These are phyloP conservation scores for Neofusicoccum parvum DNA, from an alignment of 2,329 filamentous ascomycete species.

Conservation along the genomic window DNA sequence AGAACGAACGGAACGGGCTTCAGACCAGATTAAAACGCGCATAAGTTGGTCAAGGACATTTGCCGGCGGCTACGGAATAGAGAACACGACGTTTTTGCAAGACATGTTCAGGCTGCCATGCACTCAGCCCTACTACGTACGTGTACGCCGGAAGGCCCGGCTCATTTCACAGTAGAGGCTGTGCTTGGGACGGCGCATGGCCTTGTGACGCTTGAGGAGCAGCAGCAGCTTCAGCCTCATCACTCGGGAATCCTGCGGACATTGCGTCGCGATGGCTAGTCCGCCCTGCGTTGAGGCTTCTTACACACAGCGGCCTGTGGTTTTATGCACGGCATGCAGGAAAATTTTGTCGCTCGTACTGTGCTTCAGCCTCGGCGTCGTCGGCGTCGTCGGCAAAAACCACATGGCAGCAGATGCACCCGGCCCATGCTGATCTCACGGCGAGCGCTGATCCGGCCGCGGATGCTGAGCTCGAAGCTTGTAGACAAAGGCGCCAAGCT, in stretches of 20 bases:
- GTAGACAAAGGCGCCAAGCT: conserved; percentile 9
- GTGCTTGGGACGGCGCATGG: conserved; percentile 10
- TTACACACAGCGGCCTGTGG: conserved; percentile 1
- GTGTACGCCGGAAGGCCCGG: conserved; percentile 15
- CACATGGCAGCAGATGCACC: conserved; percentile 2
- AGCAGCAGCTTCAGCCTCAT: conserved; percentile 1
- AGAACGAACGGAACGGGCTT: not conserved
- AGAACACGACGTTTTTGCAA: not conserved
- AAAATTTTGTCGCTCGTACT: conserved; percentile 4
- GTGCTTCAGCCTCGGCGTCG: not conserved
- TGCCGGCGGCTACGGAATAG: not conserved
- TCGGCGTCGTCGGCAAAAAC: conserved; percentile 6
- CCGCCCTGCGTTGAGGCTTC: not conserved
- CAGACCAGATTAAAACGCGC: not conserved
- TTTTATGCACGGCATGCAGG: conserved; percentile 13
- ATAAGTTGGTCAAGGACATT: not conserved
- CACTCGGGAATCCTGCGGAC: conserved; percentile 13
- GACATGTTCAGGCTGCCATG: conserved; percentile 7
- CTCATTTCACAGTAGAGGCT: conserved; percentile 16
- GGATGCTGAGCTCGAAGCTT: conserved; percentile 6
- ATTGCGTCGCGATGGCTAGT: not conserved
- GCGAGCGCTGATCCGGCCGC: conserved; percentile 8
- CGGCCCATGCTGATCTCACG: conserved; percentile 6
- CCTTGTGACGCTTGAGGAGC: not conserved
- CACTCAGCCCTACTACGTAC: not conserved